These are phyloP conservation scores for Flaveria robusta DNA, from an alignment of 129 eudicot genomes.

Conservation along the genomic window DNA sequence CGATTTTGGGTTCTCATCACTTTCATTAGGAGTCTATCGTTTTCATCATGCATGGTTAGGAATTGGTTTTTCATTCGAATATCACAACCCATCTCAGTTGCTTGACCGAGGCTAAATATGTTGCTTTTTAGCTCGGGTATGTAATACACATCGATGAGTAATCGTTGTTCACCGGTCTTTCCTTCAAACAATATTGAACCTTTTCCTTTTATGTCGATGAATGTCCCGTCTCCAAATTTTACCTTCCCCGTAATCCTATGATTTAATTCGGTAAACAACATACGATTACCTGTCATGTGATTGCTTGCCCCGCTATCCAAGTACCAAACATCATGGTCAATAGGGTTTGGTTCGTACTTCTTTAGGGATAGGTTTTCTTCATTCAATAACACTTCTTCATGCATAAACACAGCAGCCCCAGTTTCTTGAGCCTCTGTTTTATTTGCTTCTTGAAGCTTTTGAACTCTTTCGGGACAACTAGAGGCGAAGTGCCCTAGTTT, in stretches of 20 bases:
- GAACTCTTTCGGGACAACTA: not conserved
- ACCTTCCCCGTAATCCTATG: not conserved
- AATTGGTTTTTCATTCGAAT: not conserved
- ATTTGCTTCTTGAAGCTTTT: not conserved
- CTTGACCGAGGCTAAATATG: not conserved
- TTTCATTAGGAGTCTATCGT: not conserved
- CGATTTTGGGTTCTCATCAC: not conserved
- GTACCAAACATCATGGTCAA: not conserved
- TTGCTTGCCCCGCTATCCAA: not conserved
- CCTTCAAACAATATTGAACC: not conserved
- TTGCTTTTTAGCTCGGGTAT: not conserved
- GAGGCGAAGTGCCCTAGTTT: not conserved
- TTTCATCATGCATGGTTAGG: not conserved
- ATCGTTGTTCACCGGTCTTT: not conserved
- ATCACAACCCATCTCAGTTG: not conserved
- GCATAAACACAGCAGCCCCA: not conserved
- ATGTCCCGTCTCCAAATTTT: not conserved
- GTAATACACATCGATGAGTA: too few relatives aligned
- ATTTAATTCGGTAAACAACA: not conserved
- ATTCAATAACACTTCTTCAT: not conserved
- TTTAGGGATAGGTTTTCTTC: not conserved
- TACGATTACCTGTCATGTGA: not conserved
- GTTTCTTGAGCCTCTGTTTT: not conserved
- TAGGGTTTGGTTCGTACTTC: not conserved
- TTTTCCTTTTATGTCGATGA: not conserved